phyloP scores from a whole-genome alignment of 305 asterid genomes.

The Fraxinus latifolia region DNA sequence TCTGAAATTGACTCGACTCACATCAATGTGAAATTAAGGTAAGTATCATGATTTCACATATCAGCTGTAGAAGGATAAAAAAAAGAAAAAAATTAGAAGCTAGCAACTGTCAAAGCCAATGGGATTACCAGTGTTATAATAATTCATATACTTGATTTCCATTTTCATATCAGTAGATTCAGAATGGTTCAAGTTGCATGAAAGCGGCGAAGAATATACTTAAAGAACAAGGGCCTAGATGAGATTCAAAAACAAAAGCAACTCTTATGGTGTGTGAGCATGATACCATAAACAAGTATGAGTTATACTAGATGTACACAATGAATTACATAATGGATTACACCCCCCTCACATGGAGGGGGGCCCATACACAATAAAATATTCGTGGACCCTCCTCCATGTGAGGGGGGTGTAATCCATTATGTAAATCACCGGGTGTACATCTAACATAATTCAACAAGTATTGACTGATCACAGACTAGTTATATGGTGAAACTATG shows the following conservation, averaged over 20 bases:
- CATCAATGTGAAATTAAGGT: neutral
- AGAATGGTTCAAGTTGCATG: neutral
- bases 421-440: too few relatives aligned
- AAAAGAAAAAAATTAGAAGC: neutral
- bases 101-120: neutral
- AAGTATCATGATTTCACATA: neutral
- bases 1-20: neutral
- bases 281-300: neutral
- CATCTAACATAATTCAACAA: too few relatives aligned
- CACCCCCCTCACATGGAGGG: too few relatives aligned
- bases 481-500: neutral
- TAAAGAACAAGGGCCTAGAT: neutral
- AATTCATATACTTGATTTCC: neutral
- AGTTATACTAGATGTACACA: too few relatives aligned
- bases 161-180: neutral
- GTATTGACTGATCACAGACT: neutral
- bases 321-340: too few relatives aligned
- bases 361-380: too few relatives aligned
- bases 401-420: too few relatives aligned
- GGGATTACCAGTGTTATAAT: neutral
- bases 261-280: neutral
- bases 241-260: neutral
- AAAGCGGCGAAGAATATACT: neutral
- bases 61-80: neutral
- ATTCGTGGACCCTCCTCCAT: too few relatives aligned